Evolutionary conservation across 352 stramenopile species (phyloP), one percentile per base, ranked within the genome.

Genomic region (Thalassiosira mediterranea): DNA sequence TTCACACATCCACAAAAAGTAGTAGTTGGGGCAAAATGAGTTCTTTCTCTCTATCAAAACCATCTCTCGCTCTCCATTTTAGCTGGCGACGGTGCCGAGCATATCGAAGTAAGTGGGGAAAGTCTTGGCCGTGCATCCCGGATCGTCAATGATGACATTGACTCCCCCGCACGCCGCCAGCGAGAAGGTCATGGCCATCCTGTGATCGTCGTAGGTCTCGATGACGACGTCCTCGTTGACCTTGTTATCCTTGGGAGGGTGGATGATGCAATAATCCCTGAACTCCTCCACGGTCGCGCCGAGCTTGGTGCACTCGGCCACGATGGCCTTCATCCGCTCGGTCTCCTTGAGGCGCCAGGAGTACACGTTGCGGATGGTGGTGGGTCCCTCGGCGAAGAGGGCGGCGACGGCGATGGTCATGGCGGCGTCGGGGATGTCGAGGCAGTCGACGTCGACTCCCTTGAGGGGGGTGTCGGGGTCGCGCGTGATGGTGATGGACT

Each of bases 271-370:
- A 69, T 95, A 96, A 77, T 96, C 91, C 28, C 80, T 63, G 61
- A 91, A 94, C 78, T 96, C 93, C 67, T 95, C 90, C 0, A 96
- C 92, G 10, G 54, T 90, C 3, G 97, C 93, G 34, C 96, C 96
- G 44, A 98, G 85, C 70, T 98, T 98, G 15, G 90, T 96, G 75
- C 98, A 91, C 80, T 98, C 96, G 4, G 93, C 96, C 23, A 98
- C 94, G 90, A 99, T 98, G 4, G 97, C 96, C 58, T 97, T 97
- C 83, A 98, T 98, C 47, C 96, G 93, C 74, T 99, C 97, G 60
- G 96, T 98, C 83, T 99, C 96, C 87, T 98, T 99, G 19, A 99
- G 92, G 44, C 96, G 93, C 94, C 97, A 98, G 71, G 97, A 98
- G n/a, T 97, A 97, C 44, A 99, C 97, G 72, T 98, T 97, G 34